Base-by-base conservation (phyloP, 495 filamentous ascomycete species). In the Penicillium cosmopolitanum region DNA sequence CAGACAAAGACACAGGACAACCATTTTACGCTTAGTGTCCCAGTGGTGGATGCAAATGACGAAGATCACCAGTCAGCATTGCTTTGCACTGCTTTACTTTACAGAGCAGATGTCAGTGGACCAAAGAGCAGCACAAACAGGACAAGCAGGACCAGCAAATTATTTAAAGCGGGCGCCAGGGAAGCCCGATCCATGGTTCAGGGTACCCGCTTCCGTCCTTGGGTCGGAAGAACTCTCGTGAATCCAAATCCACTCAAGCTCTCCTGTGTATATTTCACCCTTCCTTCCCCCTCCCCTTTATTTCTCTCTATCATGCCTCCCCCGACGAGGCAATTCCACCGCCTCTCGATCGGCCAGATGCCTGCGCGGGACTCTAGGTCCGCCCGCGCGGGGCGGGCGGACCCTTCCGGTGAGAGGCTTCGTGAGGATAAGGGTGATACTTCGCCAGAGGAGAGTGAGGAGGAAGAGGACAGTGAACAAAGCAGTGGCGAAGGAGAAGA, bases 151-250 rank as follows among this genome's bases (percentile, higher is more conserved):
- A 38, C 46, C 56, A 31, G 8, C 6, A 36, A 53, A 66, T 63
- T 68, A 71, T 68, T 68, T 71, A 71, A 71, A 66, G 66, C 68
- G 66, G 61, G 61, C 56, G 60, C 60, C 63, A 66, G 56, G 51
- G 62, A 63, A 58, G 50, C 34, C 50, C 57, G 60, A 64, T 71
- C 68, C 68, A 71, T 68, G 67, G 69, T 71, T 65, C 58, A 64
- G 12, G 56, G 68, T 75, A 75, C 73, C 73, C 74, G 73, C 74
- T 69, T 59, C 55, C 51, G 65, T 67, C 75, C 73, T 67, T 75
- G 73, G 75, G 66, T 77, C 75, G 62, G 65, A 65, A 66, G 64
- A 76, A 77, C 71, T 76, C 71, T 73, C 66, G 48, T 50, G 42
- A 44, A 58, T 36, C 25, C 34, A 44, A 44, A 16, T 44, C 42